Conservation (phyloP, 2,329 filamentous ascomycete species). For the Chrysoporthe puriensis region DNA sequence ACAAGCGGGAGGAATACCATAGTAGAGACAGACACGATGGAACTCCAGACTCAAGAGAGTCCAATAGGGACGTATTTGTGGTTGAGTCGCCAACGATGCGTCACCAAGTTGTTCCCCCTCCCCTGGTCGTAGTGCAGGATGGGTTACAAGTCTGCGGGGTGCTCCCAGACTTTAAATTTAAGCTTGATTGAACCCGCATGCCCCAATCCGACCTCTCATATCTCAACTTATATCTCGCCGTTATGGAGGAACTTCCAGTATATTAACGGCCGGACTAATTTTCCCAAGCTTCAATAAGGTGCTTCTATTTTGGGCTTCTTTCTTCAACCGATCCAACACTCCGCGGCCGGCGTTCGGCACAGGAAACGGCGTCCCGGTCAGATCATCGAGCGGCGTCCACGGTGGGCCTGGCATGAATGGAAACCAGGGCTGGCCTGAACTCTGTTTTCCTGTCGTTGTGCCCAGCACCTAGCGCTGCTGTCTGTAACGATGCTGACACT, state of each 20-base stretch:
- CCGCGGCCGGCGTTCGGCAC: too few relatives aligned
- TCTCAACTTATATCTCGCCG: background rate
- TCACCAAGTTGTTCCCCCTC: background rate
- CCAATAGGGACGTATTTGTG: background rate
- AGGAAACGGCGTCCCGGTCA: too few relatives aligned
- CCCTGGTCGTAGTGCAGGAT: background rate
- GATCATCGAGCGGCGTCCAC: too few relatives aligned
- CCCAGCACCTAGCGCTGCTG: background rate
- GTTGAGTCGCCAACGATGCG: background rate
- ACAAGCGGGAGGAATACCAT: too few relatives aligned
- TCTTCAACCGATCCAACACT: too few relatives aligned
- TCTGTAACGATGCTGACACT: background rate
- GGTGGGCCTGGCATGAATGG: too few relatives aligned
- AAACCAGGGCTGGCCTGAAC: background rate
- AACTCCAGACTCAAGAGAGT: too few relatives aligned
- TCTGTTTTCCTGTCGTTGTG: background rate
- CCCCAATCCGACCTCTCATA: background rate
- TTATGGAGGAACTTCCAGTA: too few relatives aligned
- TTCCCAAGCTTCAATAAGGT: too few relatives aligned
- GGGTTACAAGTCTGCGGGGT: background rate
- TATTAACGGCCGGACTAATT: too few relatives aligned
- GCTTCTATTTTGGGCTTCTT: too few relatives aligned
- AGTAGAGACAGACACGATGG: background rate
- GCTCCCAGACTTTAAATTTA: background rate
- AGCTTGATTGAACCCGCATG: conserved; percentile 1